phyloP scores from a whole-genome alignment of 2,329 filamentous ascomycete genomes.

The Aspergillus aculeatinus region DNA sequence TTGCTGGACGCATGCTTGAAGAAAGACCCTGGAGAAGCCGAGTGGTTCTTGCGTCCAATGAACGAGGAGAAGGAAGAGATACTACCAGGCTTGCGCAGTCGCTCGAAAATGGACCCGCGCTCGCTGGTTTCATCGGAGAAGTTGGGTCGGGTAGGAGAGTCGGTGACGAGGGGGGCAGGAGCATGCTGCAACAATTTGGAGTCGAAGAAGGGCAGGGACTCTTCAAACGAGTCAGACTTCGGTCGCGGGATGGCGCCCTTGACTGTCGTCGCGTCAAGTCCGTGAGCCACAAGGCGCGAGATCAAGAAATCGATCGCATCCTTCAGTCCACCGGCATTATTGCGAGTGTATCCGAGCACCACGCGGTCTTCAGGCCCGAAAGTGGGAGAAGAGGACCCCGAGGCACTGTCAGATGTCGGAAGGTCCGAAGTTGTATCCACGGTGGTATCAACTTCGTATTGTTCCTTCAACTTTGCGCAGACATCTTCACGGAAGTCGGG shows the following conservation, averaged over 20 bases:
- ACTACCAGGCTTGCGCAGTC: constrained; percentile 89
- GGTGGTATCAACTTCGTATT: constrained; percentile 87
- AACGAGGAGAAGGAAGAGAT: constrained; percentile 96
- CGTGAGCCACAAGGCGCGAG: constrained; percentile 77
- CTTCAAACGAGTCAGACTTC: constrained; percentile 97
- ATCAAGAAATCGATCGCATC: constrained; percentile 96
- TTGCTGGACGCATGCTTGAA: constrained; percentile 90
- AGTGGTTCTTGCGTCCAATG: constrained; percentile 92
- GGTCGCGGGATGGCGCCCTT: constrained; percentile 96
- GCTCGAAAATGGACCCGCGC: constrained; percentile 81
- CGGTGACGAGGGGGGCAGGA: constrained; percentile 73
- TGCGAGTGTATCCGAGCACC: constrained; percentile 84
- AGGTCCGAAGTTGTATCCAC: constrained; percentile 55
- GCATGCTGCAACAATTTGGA: constrained; percentile 95
- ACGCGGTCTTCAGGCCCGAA: constrained; percentile 54
- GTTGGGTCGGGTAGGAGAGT: constrained; percentile 82
- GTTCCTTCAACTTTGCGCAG: constrained; percentile 77
- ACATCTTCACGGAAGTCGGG: constrained; percentile 78
- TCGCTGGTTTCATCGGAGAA: constrained; percentile 82
- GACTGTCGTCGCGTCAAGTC: constrained; percentile 82
- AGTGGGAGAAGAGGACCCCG: constrained; percentile 45
- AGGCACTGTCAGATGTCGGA: constrained; percentile 28
- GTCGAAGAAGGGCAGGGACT: constrained; percentile 93
- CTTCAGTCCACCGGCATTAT: constrained; percentile 91
- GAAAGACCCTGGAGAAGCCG: constrained; percentile 78